Percentiles rank a stretch among this genome's conserved stretches.
phyloP scores from a whole-genome alignment of 352 stramenopile genomes.

The Discostella stelligera region DNA sequence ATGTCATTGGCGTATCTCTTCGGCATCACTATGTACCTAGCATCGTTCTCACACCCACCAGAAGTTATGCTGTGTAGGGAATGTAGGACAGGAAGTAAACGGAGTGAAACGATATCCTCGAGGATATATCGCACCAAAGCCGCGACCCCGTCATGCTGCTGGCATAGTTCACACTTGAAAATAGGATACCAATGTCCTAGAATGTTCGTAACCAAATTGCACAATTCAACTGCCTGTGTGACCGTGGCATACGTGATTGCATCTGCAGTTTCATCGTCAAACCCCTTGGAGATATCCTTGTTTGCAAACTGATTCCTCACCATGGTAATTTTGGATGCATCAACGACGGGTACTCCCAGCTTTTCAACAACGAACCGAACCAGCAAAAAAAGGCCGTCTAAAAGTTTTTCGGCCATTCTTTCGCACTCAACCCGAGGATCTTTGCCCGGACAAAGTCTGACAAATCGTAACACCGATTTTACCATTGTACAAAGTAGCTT shows the following conservation, averaged over 20 bases:
- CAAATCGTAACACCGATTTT: slow-evolving; percentile 26
- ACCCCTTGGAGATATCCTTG: slow-evolving; percentile 23
- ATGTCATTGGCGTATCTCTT: slow-evolving; percentile 40
- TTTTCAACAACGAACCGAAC: slow-evolving; percentile 40
- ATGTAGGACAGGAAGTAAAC: slow-evolving; percentile 60
- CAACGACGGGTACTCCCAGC: slow-evolving; percentile 51
- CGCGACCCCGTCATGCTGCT: slow-evolving; percentile 10
- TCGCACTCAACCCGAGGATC: not conserved
- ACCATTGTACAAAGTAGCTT: slow-evolving; percentile 35
- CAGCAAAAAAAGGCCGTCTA: slow-evolving; percentile 30
- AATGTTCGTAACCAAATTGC: slow-evolving; percentile 55
- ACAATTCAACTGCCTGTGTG: slow-evolving; percentile 47
- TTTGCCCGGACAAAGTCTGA: slow-evolving; percentile 12
- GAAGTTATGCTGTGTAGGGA: slow-evolving; percentile 33
- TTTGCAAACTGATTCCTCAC: slow-evolving; percentile 10
- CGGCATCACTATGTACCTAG: slow-evolving; percentile 13
- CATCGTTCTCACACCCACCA: slow-evolving; percentile 2
- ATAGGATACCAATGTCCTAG: slow-evolving; percentile 53
- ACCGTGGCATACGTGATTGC: slow-evolving; percentile 47
- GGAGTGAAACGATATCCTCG: slow-evolving; percentile 51
- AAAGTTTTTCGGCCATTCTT: slow-evolving; percentile 15
- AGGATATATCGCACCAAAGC: slow-evolving; percentile 37
- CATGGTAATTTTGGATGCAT: slow-evolving; percentile 31
- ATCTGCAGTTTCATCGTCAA: slow-evolving; percentile 33
- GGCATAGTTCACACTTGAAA: slow-evolving; percentile 14